These are phyloP conservation scores for Amanita polypyramis DNA, from an alignment of 768 basidiomycete genomes.

Conservation along the genomic window DNA sequence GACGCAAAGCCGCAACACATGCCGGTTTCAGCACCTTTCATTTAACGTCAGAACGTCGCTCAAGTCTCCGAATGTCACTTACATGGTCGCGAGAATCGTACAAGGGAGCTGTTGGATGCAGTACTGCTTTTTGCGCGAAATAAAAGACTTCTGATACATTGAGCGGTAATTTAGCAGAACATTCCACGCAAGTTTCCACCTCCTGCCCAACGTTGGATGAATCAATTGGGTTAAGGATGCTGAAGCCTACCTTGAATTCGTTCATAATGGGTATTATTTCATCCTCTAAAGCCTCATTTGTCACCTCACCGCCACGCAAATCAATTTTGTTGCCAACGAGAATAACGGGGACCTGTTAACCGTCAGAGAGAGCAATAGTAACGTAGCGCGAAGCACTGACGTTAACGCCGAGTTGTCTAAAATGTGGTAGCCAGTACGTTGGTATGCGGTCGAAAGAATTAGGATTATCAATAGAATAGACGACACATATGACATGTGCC, in stretches of 20 bases:
- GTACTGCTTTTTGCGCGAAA: constrained; percentile 95
- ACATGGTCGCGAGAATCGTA: constrained; percentile 97
- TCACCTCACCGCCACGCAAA: constrained; percentile 83
- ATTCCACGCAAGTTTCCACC: constrained; percentile 97
- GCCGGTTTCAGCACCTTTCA: constrained; percentile 82
- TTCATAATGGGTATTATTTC: constrained; percentile 97
- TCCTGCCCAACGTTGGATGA: constrained; percentile 43
- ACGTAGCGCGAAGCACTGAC: constrained; percentile 29
- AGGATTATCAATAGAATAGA: constrained; percentile 94
- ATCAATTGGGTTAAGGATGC: constrained; percentile 2
- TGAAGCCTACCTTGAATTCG: constrained; percentile 79
- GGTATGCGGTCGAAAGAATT: constrained; percentile 96
- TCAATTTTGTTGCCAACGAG: constrained; percentile 99
- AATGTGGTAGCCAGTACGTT: constrained; percentile 95
- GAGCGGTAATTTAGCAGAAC: constrained; percentile 81
- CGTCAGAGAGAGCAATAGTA: not conserved
- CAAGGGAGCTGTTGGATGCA: constrained; percentile 92
- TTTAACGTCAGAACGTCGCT: constrained; percentile 8
- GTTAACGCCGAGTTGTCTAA: constrained; percentile 92
- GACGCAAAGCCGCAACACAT: constrained; percentile 75
- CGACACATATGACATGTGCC: constrained; percentile 96
- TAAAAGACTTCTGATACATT: constrained; percentile 98
- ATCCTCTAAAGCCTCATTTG: constrained; percentile 87
- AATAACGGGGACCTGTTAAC: constrained; percentile 79
- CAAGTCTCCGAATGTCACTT: constrained; percentile 17